phyloP scores from a whole-genome alignment of 495 filamentous ascomycete genomes.

The Penicillium mononematosum region DNA sequence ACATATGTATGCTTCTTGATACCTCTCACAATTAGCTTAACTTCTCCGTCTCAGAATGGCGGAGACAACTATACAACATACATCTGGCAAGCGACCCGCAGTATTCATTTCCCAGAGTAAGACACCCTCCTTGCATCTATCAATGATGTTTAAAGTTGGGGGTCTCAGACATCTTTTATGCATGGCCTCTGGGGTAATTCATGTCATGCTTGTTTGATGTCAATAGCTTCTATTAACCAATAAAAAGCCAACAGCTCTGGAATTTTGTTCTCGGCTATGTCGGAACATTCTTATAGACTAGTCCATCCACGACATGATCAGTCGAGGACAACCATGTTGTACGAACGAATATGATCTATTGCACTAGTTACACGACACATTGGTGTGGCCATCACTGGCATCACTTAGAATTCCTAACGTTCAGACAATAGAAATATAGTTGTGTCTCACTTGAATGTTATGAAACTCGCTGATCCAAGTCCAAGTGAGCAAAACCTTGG shows the following conservation, averaged over 20 bases:
- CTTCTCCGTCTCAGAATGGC: too few species aligned
- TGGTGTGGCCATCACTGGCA: neutral
- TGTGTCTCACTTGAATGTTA: neutral
- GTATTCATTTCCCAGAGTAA: neutral
- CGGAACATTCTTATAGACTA: constrained; percentile 3
- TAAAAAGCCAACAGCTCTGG: neutral
- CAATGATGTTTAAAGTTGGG: constrained; percentile 1
- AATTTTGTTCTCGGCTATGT: constrained; percentile 5
- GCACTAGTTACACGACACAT: neutral
- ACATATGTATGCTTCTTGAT: neutral
- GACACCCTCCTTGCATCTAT: constrained; percentile 5
- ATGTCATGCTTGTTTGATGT: neutral
- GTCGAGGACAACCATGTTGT: neutral
- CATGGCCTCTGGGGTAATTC: constrained; percentile 1
- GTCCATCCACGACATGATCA: constrained; percentile 8
- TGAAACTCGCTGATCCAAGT: neutral
- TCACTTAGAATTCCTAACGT: neutral
- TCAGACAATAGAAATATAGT: neutral
- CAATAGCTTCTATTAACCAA: neutral
- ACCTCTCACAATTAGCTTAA: neutral
- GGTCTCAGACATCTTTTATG: constrained; percentile 5
- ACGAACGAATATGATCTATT: neutral
- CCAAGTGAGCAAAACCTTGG: neutral
- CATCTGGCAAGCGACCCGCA: neutral
- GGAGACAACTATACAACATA: neutral